Evolutionary conservation across 108 stramenopile genomes (phyloP).

Genomic region (Epithemia pelagica): DNA sequence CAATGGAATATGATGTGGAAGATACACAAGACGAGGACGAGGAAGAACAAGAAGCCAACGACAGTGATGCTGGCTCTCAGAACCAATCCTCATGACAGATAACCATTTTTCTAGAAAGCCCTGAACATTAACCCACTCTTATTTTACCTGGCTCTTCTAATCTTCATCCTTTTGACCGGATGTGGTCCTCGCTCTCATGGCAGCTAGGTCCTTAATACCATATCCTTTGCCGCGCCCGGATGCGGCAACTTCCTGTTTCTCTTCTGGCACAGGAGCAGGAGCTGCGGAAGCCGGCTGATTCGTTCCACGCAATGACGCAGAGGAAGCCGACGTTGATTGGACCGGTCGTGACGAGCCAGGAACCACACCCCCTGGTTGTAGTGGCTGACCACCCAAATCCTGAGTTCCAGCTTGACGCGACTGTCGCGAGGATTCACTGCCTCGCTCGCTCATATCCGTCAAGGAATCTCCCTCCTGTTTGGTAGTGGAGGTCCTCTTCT

Average conservation of each 20-base stretch:
- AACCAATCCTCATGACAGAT: too few species aligned
- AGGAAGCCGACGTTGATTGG: neutral
- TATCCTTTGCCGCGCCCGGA: constrained; percentile 33
- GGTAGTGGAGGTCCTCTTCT: constrained; percentile 18
- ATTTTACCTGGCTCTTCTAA: too few species aligned
- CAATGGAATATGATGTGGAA: constrained; percentile 78
- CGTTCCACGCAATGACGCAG: neutral
- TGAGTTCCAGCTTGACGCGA: too few species aligned
- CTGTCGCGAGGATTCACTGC: neutral
- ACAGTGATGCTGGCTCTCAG: too few species aligned
- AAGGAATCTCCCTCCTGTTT: neutral
- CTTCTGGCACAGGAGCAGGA: neutral
- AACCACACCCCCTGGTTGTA: too few species aligned
- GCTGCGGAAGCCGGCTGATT: neutral
- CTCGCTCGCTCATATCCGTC: neutral
- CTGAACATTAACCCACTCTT: too few species aligned
- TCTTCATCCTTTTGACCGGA: neutral
- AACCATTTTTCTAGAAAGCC: too few species aligned
- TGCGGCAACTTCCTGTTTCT: neutral
- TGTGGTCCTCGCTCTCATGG: constrained; percentile 25
- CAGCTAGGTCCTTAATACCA: constrained; percentile 34
- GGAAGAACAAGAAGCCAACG: neutral
- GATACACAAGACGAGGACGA: neutral
- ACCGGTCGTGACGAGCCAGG: too few species aligned
- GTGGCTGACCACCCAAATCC: too few species aligned